Conservation (phyloP, 2,329 filamentous ascomycete genomes). For the Niveomyces coronatus region DNA sequence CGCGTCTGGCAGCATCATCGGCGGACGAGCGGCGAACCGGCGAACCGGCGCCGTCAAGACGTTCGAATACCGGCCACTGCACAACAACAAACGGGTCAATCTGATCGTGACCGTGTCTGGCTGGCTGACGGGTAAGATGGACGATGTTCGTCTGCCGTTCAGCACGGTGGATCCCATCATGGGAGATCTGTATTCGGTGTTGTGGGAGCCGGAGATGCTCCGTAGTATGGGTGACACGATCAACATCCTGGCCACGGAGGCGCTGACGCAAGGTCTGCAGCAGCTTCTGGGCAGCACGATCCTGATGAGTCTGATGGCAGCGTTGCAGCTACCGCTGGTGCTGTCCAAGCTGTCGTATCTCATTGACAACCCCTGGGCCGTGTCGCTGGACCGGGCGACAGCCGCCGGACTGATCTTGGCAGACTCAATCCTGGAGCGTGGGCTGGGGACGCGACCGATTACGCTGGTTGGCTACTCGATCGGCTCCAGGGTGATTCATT, state of each 20-base stretch:
- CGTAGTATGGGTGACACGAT: constrained; percentile 97
- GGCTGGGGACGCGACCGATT: constrained; percentile 80
- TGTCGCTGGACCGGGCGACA: constrained; percentile 86
- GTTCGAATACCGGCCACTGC: constrained; percentile 90
- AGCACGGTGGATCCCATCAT: constrained; percentile 96
- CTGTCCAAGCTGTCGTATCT: constrained; percentile 90
- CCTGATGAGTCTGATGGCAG: constrained; percentile 80
- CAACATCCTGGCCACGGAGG: constrained; percentile 96
- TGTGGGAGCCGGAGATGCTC: constrained; percentile 98
- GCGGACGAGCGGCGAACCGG: constrained; percentile 71
- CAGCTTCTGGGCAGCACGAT: constrained; percentile 90
- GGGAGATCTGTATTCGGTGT: constrained; percentile 93
- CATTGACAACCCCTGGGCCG: constrained; percentile 96
- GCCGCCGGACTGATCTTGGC: constrained; percentile 85
- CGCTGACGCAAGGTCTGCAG: constrained; percentile 89
- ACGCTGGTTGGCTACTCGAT: constrained; percentile 93
- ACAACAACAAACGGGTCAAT: constrained; percentile 97
- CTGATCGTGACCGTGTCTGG: constrained; percentile 90
- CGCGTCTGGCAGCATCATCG: constrained; percentile 78
- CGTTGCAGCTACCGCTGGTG: constrained; percentile 82
- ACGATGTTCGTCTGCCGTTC: constrained; percentile 90
- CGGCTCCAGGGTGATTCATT: constrained; percentile 84
- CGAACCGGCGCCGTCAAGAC: constrained; percentile 88
- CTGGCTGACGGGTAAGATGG: constrained; percentile 97
- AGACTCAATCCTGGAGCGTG: constrained; percentile 85